phyloP scores from a whole-genome alignment of 805 yeast genomes.

The Schwanniomyces occidentalis region DNA sequence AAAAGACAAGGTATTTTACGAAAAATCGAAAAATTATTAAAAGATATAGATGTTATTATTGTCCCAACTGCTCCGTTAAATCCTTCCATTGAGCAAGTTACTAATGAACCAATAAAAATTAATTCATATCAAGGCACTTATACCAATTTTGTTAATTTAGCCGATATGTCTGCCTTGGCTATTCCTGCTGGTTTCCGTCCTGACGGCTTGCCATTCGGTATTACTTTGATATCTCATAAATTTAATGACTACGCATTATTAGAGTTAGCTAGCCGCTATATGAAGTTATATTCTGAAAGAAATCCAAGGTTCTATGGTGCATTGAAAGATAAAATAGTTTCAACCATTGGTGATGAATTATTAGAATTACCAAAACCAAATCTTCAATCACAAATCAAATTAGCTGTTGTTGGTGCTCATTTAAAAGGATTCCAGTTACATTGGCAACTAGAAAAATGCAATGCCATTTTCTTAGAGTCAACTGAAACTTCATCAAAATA shows the following conservation, averaged over 20 bases:
- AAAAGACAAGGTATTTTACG: slow-evolving; percentile 79
- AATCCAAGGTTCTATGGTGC: slow-evolving; percentile 59
- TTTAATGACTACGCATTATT: slow-evolving; percentile 88
- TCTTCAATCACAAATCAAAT: slow-evolving; percentile 48
- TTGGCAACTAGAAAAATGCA: slow-evolving; percentile 88
- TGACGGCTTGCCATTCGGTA: slow-evolving; percentile 90
- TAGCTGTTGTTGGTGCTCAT: slow-evolving; percentile 98
- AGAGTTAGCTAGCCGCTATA: slow-evolving; percentile 74
- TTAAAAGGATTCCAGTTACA: slow-evolving; percentile 83
- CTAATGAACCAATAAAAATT: slow-evolving; percentile 68
- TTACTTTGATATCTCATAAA: slow-evolving; percentile 77
- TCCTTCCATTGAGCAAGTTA: slow-evolving; percentile 76
- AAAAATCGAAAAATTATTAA: slow-evolving; percentile 54
- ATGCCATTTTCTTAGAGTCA: slow-evolving; percentile 66
- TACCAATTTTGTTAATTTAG: slow-evolving; percentile 94
- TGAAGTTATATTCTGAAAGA: slow-evolving; percentile 47
- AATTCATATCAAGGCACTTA: slow-evolving; percentile 97
- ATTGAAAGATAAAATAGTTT: slow-evolving; percentile 36
- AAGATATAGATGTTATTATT: slow-evolving; percentile 68
- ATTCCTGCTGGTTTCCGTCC: slow-evolving; percentile 82
- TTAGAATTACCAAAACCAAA: slow-evolving; percentile 47
- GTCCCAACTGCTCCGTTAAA: slow-evolving; percentile 95
- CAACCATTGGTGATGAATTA: slow-evolving; percentile 45
- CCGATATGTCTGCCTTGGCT: slow-evolving; percentile 89
- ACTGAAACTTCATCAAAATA: slow-evolving; percentile 74